These are phyloP conservation scores for Narthecium ossifragum DNA, from an alignment of 106 monocot genomes.

Conservation along the genomic window DNA sequence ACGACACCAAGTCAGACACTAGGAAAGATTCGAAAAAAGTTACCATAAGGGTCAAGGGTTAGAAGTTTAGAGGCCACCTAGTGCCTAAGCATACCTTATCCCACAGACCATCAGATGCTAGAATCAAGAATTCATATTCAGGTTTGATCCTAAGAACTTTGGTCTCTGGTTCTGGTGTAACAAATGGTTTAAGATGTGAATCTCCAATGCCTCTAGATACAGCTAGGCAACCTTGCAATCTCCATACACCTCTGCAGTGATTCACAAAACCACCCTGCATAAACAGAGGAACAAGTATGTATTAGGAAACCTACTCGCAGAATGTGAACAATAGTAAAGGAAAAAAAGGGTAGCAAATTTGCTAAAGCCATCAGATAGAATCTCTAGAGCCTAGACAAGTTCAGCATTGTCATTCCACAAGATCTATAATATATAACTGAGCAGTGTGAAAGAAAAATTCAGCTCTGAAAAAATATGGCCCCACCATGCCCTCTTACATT, in stretches of 20 bases:
- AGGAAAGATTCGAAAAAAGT: too few species aligned
- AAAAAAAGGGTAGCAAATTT: too few species aligned
- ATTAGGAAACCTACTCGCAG: background rate
- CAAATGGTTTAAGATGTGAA: slow-evolving; percentile 76
- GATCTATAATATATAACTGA: too few species aligned
- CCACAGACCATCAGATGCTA: slow-evolving; percentile 96
- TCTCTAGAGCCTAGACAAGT: too few species aligned
- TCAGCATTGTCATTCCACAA: too few species aligned
- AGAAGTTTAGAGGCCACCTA: too few species aligned
- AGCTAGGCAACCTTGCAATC: slow-evolving; percentile 78
- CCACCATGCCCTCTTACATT: too few species aligned
- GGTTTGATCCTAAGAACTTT: slow-evolving; percentile 36
- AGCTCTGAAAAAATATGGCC: too few species aligned
- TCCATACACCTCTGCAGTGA: slow-evolving; percentile 57
- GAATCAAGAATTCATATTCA: slow-evolving; percentile 78
- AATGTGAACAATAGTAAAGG: too few species aligned
- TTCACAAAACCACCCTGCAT: slow-evolving; percentile 62
- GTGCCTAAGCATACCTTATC: slow-evolving; percentile 15
- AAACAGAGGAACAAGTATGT: slow-evolving; percentile 1
- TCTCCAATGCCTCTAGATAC: slow-evolving; percentile 94
- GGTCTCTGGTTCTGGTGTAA: slow-evolving; percentile 77
- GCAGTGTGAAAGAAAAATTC: too few species aligned
- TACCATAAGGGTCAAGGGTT: too few species aligned
- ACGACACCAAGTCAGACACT: background rate
- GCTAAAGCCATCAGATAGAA: too few species aligned